phyloP scores from a whole-genome alignment of 2,329 filamentous ascomycete genomes.

The Clonostachys rhizophaga region DNA sequence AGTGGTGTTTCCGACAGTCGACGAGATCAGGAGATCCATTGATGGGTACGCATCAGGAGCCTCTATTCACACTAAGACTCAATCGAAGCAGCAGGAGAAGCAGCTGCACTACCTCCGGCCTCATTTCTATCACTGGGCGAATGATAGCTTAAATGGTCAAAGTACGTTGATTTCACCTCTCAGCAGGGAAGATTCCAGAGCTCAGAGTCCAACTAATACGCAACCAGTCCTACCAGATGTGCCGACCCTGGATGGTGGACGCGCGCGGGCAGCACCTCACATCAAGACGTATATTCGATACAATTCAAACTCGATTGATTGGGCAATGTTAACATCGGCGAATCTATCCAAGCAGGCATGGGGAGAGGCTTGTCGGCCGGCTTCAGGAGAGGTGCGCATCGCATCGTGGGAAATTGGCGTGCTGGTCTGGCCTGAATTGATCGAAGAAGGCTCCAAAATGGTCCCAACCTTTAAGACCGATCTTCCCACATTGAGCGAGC shows the following conservation, averaged over 20 bases:
- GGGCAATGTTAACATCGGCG: constrained; percentile 87
- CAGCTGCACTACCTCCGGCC: constrained; percentile 71
- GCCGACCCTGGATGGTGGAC: constrained; percentile 43
- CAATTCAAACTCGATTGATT: constrained; percentile 58
- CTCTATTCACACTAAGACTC: constrained; percentile 78
- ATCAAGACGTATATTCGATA: constrained; percentile 85
- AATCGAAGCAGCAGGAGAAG: constrained; percentile 64
- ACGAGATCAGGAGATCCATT: constrained; percentile 71
- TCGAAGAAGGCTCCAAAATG: constrained; percentile 52
- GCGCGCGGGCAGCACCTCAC: constrained; percentile 72
- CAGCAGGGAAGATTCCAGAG: no score
- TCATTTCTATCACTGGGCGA: constrained; percentile 71
- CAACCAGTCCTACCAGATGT: constrained; percentile 15
- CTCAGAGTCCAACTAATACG: no score
- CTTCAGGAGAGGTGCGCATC: constrained; percentile 59
- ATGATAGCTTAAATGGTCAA: constrained; percentile 34
- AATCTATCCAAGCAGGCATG: constrained; percentile 88
- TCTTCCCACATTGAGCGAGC: constrained; percentile 23
- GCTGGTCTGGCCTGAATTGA: constrained; percentile 69
- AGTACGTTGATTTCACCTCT: background rate
- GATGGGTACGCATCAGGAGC: constrained; percentile 74
- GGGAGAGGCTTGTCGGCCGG: constrained; percentile 58
- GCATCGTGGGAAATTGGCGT: constrained; percentile 84
- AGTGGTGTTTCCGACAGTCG: constrained; percentile 75
- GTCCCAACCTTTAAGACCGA: constrained; percentile 64